Base-by-base conservation (phyloP, 257 asterid species). In the Solanum pinnatisectum region DNA sequence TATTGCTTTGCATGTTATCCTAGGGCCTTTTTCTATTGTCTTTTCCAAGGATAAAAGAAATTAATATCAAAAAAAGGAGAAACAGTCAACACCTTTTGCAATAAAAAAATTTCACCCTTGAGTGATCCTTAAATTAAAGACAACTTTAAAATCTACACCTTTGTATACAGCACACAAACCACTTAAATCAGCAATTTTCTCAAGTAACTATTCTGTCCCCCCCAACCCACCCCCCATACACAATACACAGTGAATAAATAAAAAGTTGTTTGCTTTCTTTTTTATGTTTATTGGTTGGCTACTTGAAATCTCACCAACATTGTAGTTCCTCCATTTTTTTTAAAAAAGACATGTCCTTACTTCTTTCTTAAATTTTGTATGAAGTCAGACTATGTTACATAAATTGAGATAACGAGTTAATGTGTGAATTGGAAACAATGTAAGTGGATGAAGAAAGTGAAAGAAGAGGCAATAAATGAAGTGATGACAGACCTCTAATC, bases 401-500 rank as follows among this genome's bases (percentile, higher is more conserved):
- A 52, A 52, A 52, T 52, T 52, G 63, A 52, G 63, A 52, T 9
- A 52, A 52, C 1, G n/a, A 8, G 10, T 6, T 42, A 78, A 25
- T 0, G 39, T 25, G 65, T 78, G 84, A 77, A 77, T 77, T 7
- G 84, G 37, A 37, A 42, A 82, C 10, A 44, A 20, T 36, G 59
- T 36, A 25, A 60, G 46, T 5, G 22, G 25, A 16, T 15, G 39
- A 35, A 25, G 42, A 32, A 39, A 82, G 36, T 10, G 44, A 89
- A 83, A 73, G 10, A 49, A 65, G 60, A 25, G 11, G 49, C 60
- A 84, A 89, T 91, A 88, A 91, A 88, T 89, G 91, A 90, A 52
- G 70, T 13, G 14, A 88, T 90, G 10, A 89, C 86, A 30, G 70
- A 94, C 98, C 98, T 96, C 95, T 44, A 89, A 89, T 39, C 98